Evolutionary conservation across 495 filamentous ascomycete genomes (phyloP), one percentile per base, ranked within the genome.

Genomic region (Penicillium canariense): DNA sequence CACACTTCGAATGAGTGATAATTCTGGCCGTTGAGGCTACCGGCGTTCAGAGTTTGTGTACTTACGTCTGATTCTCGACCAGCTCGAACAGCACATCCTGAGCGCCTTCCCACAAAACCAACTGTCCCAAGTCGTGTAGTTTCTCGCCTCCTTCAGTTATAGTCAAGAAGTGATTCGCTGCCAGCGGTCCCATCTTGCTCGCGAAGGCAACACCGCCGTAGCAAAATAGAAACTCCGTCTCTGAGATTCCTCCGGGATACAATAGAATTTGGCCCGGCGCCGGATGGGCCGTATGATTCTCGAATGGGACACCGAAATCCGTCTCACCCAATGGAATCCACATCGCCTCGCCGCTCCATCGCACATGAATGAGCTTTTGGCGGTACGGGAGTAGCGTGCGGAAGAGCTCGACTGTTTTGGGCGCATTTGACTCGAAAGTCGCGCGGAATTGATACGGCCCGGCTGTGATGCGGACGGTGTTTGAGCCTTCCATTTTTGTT

Each of bases 281-380:
- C 11, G 64, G 64, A 46, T 67, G 61, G 8, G 64, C 36, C 7
- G 64, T 67, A 40, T 67, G 61, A 17, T 67, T 67, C 18, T 67
- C 64, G 27, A 59, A 65, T 0, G 61, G 56, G 11, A 67, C 30
- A 3, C 51, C 58, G n/a, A 67, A 67, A 18, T 65, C 31, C 5
- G 58, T 62, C 28, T 67, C 58, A 6, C 64, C 61, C 18, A 67
- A 38, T 14, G 64, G 64, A 46, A 67, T 64, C 64, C 61, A 67
- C 50, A 67, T 48, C 3, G 36, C 61, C 42, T 67, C 61, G 14
- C 64, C 64, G 10, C 58, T 61, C 64, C 64, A 65, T 26, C 64
- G 64, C 3, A 65, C 61, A 54, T 67, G 64, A 35, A 67, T 67
- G 11, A 65, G 46, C 23, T 64, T 61, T 26, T 67, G 64, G 7